These are phyloP conservation scores for Paracoccidioides lutzii DNA, from an alignment of 2,329 filamentous ascomycete genomes.

Conservation along the genomic window DNA sequence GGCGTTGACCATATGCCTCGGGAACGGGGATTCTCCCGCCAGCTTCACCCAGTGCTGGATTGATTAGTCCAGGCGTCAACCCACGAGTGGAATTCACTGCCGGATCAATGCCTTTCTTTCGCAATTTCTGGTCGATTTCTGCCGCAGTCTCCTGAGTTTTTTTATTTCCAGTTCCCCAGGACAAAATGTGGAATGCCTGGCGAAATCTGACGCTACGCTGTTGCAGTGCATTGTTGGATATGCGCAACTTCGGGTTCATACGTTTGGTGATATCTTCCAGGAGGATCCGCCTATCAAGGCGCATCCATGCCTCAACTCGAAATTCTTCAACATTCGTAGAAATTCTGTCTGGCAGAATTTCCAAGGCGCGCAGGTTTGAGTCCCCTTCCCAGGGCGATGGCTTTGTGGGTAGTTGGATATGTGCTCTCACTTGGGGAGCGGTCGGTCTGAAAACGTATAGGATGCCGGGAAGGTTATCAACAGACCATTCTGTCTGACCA, in stretches of 20 bases:
- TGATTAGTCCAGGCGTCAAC: constrained; percentile 12
- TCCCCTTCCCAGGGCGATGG: constrained; percentile 8
- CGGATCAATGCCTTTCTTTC: constrained; percentile 4
- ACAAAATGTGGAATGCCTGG: constrained; percentile 15
- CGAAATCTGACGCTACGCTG: constrained; percentile 18
- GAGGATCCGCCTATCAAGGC: constrained; percentile 18
- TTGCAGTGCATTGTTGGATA: constrained; percentile 18
- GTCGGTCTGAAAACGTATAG: constrained; percentile 14
- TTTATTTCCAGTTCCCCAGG: constrained; percentile 18
- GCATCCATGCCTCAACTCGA: constrained; percentile 22
- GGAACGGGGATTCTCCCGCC: constrained; percentile 10
- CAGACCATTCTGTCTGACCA: constrained; percentile 15
- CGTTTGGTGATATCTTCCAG: constrained; percentile 18
- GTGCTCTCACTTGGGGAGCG: constrained; percentile 1
- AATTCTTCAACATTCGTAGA: constrained; percentile 20
- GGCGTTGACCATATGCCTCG: neutral
- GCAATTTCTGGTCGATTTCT: constrained; percentile 1
- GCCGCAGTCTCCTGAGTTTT: constrained; percentile 10
- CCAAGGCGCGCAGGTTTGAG: constrained; percentile 10
- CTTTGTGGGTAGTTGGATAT: constrained; percentile 7
- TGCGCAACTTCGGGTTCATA: constrained; percentile 15
- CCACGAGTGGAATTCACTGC: constrained; percentile 11
- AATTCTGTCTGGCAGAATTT: constrained; percentile 20
- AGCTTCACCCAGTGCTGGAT: constrained; percentile 5
- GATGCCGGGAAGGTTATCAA: constrained; percentile 17